phyloP scores from a whole-genome alignment of 192 early-diverging fungal genomes.

The Coemansia sp. region DNA sequence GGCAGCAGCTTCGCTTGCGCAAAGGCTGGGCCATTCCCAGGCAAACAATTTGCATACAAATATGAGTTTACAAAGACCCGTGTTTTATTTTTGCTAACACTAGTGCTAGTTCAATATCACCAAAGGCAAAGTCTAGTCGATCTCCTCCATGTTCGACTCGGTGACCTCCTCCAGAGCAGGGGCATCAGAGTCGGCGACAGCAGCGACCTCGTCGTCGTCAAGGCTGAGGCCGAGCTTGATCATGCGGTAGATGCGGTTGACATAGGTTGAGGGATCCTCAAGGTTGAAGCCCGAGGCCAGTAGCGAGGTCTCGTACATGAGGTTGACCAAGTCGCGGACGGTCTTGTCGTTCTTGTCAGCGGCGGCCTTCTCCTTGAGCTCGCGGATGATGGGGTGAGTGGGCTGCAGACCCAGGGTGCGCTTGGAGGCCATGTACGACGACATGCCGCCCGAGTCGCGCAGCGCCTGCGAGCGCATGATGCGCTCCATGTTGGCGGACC shows the following conservation, averaged over 20 bases:
- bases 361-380: conserved; percentile 88
- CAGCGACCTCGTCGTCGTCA: conserved; percentile 72
- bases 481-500: conserved; percentile 99
- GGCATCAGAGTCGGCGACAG: conserved; percentile 48
- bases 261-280: conserved; percentile 91
- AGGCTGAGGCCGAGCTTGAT: conserved; percentile 97
- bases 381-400: conserved; percentile 90
- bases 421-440: conserved; percentile 99
- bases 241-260: conserved; percentile 97
- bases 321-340: conserved; percentile 92
- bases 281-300: conserved; percentile 97
- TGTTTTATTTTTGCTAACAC: background rate
- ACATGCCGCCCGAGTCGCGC: conserved; percentile 97
- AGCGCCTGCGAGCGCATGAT: conserved; percentile 99
- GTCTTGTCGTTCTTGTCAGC: conserved; percentile 98
- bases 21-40: background rate
- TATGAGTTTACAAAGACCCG: background rate
- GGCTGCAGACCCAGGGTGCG: conserved; percentile 99
- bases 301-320: conserved; percentile 94
- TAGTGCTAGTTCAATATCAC: background rate
- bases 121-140: conserved; percentile 54
- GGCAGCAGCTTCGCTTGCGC: background rate
- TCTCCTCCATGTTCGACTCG: conserved; percentile 70
- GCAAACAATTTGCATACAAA: background rate
- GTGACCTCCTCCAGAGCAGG: conserved; percentile 56